Evolutionary conservation across 371 early-diverging fungal species (phyloP).

Genomic region (Mycotypha africana): DNA sequence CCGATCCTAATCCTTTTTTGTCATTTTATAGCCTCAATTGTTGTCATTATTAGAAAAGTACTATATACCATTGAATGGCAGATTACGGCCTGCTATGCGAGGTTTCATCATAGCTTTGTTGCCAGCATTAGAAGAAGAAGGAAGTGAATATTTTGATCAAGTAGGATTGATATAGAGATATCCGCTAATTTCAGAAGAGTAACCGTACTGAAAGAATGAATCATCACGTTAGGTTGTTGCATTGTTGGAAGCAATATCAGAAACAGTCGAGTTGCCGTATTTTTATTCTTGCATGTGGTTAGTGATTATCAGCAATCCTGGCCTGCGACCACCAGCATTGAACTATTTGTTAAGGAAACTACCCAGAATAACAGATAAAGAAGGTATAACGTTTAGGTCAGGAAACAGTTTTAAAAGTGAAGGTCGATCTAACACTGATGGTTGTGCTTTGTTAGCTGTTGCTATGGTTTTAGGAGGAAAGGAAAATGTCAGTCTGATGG

Average conservation of each 20-base stretch:
- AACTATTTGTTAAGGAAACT: constrained; percentile 73
- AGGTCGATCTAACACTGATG: no score
- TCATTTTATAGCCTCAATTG: constrained; percentile 63
- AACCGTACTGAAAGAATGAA: no score
- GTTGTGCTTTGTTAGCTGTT: constrained; percentile 41
- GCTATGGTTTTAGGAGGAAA: constrained; percentile 58
- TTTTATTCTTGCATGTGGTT: constrained; percentile 84
- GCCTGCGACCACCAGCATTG: constrained; percentile 67
- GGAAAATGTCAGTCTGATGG: constrained; percentile 66
- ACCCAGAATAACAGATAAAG: constrained; percentile 60
- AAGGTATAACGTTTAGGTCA: constrained; percentile 38
- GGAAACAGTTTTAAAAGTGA: no score
- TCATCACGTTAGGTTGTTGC: constrained; percentile 57
- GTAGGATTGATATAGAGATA: constrained; percentile 20
- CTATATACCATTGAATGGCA: constrained; percentile 67
- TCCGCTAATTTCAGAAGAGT: no score
- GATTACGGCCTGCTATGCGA: constrained; percentile 71
- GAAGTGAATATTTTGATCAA: constrained; percentile 78
- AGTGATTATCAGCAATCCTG: constrained; percentile 64
- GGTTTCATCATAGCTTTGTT: constrained; percentile 79
- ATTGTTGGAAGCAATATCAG: constrained; percentile 65
- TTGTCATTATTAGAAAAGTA: constrained; percentile 68
- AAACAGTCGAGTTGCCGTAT: constrained; percentile 63
- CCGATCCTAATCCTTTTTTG: neutral
- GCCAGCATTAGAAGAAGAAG: constrained; percentile 89